Evolutionary conservation across 805 yeast genomes (phyloP).

Genomic region (Zygoascus bituminiphila): DNA sequence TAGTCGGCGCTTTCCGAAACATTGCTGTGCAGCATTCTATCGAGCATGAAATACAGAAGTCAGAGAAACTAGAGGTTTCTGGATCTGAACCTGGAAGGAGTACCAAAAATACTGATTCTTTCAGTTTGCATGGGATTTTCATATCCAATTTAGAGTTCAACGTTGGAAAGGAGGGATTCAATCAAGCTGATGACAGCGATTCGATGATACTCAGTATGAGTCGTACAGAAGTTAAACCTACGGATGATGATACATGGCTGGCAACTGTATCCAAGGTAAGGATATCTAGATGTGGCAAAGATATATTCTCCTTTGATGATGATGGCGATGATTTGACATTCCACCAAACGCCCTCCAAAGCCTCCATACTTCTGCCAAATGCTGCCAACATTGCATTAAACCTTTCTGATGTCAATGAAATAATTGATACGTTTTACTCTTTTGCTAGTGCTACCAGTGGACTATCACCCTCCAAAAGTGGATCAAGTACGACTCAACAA

Average conservation of each 20-base stretch:
- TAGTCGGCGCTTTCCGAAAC: neutral
- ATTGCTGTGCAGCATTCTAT: neutral
- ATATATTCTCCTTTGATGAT: conserved; percentile 1
- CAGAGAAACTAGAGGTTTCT: neutral
- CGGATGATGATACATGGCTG: neutral
- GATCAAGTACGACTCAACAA: neutral
- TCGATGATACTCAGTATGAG: neutral
- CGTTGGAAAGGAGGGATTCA: neutral
- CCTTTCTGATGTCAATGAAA: conserved; percentile 2
- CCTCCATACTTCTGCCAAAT: conserved; percentile 7
- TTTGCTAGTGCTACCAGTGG: neutral
- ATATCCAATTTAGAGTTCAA: neutral
- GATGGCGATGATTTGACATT: conserved; percentile 8
- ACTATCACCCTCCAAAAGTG: neutral
- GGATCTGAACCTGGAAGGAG: neutral
- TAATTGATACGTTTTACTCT: neutral
- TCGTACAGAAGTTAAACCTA: neutral
- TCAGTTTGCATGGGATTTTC: neutral
- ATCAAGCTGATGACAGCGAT: neutral
- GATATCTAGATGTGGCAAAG: neutral
- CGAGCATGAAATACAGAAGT: neutral
- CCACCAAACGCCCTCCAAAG: neutral
- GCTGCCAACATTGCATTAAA: neutral
- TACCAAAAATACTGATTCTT: neutral
- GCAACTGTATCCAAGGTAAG: neutral